Base-by-base conservation (phyloP, 139 green algal genomes). In the Zygnema circumcarinatum region DNA sequence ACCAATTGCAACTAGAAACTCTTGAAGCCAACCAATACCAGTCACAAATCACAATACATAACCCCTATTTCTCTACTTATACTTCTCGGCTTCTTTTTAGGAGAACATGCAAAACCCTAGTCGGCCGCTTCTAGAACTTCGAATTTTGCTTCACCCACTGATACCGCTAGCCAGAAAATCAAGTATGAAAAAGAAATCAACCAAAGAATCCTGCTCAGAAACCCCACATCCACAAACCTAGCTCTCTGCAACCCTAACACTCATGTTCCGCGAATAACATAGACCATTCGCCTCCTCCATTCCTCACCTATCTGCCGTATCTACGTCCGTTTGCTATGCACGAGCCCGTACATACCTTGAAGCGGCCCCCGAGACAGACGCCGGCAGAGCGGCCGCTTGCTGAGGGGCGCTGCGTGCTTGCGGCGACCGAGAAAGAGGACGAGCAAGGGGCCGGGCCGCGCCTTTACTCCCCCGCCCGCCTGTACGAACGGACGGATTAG, bases 301-400 rank as follows among this genome's bases (percentile, higher is more conserved):
- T 67, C 36, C n/a, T 38, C 74, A 2, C 31, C 22, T 33, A 81
- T n/a, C n/a, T n/a, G n/a, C n/a, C n/a, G n/a, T n/a, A n/a, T n/a
- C n/a, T n/a, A n/a, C n/a, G n/a, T n/a, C n/a, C n/a, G n/a, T n/a
- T 41, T 35, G 22, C 42, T 35, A 75, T 22, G 33, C 38, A 62
- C 11, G 25, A 54, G 39, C 25, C 31, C 39, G 22, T 74, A 39
- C 38, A 40, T 84, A 74, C 39, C 41, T 84, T 84, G 21, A 62
- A 56, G 38, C 32, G 22, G 29, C 76, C 76, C 76, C 76, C 76
- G 76, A 84, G 76, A 84, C 76, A 84, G 76, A 84, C 76, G 76
- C 76, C 76, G 76, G 39, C 29, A 31, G 47, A 84, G 33, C 76
- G 76, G 52, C 76, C 76, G 76, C 76, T 84, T 84, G 76, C 76